Base-by-base conservation (phyloP, 1,284 basidiomycete species). In the Gymnopus androsaceus region DNA sequence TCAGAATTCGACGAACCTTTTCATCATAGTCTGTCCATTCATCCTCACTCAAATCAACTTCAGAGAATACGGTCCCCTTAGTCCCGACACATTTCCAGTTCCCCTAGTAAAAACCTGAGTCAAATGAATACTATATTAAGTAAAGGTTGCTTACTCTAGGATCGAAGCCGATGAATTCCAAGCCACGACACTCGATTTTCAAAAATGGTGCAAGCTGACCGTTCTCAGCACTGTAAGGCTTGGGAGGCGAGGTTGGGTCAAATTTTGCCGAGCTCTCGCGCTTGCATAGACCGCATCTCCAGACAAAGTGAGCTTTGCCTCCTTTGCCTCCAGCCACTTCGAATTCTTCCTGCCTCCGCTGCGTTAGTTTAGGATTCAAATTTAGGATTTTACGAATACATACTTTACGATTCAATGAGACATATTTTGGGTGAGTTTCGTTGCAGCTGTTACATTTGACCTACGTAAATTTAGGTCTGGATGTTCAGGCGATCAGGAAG, bases 1-100 rank as follows among this genome's bases (percentile, higher is more conserved):
- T 27, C 19, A 51, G 37, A 30, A 27, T 48, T 7, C 9, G 23
- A 48, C 51, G 3, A 38, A 59, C 69, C 50, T 90, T 89, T 67
- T 92, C 90, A 63, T 92, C 90, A 61, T 92, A 92, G 62, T 92
- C 90, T 11, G 77, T 79, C 90, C 90, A 92, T 70, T 90, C 88
- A 11, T 75, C 78, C 7, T 85, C 82, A 9, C 72, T 70, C 27
- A 92, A 69, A 44, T 85, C 83, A 12, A 90, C 78, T 3, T 90
- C 82, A n/a, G 70, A 37, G 63, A 92, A 91, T 1, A 69, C 57
- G 0, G 78, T 81, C 4, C 80, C 78, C 17, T 50, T 49, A 30
- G 62, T 65, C 11, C 90, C 90, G 45, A 75, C 74, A 62, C 89
- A 92, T 65, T 79, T 84, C 90, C 90, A 92, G 1, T 64, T 71